A percentile compares a stretch with the other conserved stretches of the same genome.
These are phyloP conservation scores for Parmelia sp. DNA, from an alignment of 495 filamentous ascomycete species.

Conservation along the genomic window DNA sequence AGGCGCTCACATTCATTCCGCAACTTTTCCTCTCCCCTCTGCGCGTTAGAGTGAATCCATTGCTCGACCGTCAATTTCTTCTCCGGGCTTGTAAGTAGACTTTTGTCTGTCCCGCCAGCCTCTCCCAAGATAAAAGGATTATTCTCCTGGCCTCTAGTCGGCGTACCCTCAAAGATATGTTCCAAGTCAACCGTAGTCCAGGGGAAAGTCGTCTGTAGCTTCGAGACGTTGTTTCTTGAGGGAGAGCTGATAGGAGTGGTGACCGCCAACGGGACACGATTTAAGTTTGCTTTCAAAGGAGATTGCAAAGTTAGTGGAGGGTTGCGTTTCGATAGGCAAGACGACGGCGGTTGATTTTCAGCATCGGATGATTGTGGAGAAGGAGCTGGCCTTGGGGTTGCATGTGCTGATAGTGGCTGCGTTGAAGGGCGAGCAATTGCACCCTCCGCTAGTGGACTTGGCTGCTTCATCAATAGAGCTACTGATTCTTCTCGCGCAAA, in stretches of 20 bases:
- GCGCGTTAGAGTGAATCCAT: slow-evolving; percentile 81
- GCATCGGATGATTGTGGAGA: slow-evolving; percentile 76
- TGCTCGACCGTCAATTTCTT: slow-evolving; percentile 87
- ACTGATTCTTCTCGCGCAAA: not conserved
- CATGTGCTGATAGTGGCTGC: slow-evolving; percentile 2
- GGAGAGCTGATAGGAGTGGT: slow-evolving; percentile 58
- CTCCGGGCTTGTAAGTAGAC: slow-evolving; percentile 66
- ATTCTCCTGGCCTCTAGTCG: slow-evolving; percentile 48
- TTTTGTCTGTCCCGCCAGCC: slow-evolving; percentile 42
- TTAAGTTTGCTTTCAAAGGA: slow-evolving; percentile 37
- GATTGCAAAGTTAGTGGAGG: slow-evolving; percentile 30
- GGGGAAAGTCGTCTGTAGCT: slow-evolving; percentile 52
- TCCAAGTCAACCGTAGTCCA: slow-evolving; percentile 75
- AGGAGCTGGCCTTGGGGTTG: slow-evolving; percentile 18
- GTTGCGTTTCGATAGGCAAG: slow-evolving; percentile 43
- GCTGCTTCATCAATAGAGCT: not conserved
- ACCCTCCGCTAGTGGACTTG: not conserved
- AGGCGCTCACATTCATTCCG: slow-evolving; percentile 74
- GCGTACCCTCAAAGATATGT: slow-evolving; percentile 43
- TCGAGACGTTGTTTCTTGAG: slow-evolving; percentile 55
- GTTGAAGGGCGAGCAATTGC: slow-evolving; percentile 2
- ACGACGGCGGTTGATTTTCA: slow-evolving; percentile 68
- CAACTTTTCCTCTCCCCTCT: slow-evolving; percentile 68
- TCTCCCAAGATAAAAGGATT: slow-evolving; percentile 29
- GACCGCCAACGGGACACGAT: slow-evolving; percentile 43